Base-by-base conservation (phyloP, 805 yeast species). In the Spathaspora arborariae region DNA sequence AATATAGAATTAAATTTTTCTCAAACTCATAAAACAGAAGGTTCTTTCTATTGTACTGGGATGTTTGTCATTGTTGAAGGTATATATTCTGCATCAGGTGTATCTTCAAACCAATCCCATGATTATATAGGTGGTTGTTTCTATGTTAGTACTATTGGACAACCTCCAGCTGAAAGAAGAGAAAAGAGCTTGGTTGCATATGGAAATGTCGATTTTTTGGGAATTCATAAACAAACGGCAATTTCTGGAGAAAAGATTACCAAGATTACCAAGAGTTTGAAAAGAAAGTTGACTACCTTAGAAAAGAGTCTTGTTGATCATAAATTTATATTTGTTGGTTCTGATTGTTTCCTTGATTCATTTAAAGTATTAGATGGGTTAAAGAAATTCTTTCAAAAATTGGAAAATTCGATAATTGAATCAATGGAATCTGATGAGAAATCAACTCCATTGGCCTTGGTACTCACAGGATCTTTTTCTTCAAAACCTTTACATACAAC, bases 161-260 rank as follows among this genome's bases (percentile, higher is more conserved):
- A 89, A 49, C 98, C 99, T 2, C 90, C 94, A 0, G 84, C 89
- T 2, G 99, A 94, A 60, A 72, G 78, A 51, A 73, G 97, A 48
- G 82, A 76, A 7, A 63, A 59, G 0, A 75, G 95, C 1, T 58
- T 82, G 46, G 91, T 85, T 20, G 83, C 84, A 1, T 82, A 82
- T 49, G 98, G 96, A 1, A 78, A 85, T 53, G 56, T 88, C 20
- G 98, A 94, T 62, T 84, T 90, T 53, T 64, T 71, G 59, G 76
- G 75, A 5, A 63, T 70, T 34, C 69, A 70, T 48, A 57, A 55
- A 46, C 71, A 68, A 39, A 50, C 44, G 18, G 56, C 57, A 16
- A 38, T 51, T 7, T 51, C 51, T 15, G 54, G 82, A 76, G 55
- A 49, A 47, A 55, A 51, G 52, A 50, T 47, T 44, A 69, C 82